Base-by-base conservation (phyloP, 495 filamentous ascomycete species). In the Penicillium dipodomyicola region DNA sequence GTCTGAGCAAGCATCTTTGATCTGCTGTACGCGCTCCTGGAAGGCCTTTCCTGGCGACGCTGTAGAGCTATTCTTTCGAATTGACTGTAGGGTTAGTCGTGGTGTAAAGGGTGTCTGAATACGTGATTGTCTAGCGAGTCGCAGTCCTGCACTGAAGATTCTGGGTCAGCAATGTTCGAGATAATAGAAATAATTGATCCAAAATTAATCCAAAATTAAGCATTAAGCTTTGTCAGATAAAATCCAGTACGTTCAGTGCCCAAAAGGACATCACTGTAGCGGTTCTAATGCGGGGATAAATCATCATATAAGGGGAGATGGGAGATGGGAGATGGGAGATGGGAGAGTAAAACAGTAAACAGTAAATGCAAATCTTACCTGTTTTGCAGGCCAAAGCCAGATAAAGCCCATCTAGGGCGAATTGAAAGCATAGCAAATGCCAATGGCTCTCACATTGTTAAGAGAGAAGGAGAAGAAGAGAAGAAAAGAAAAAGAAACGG, bases 211-310 rank as follows among this genome's bases (percentile, higher is more conserved):
- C 61, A 52, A 54, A 51, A 47, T 49, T 41, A 53, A 56, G 25
- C 37, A 40, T 42, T 49, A 11, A 49, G 37, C 20, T 62, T 65
- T 65, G 58, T 37, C 55, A 61, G 49, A 41, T 62, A 52, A 50
- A 59, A 54, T 72, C 71, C 70, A 48, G 58, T 72, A 54, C 61
- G 70, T 69, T 79, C 77, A 79, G 67, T 67, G 65, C 61, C 65
- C 71, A 63, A 44, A 59, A 67, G 63, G 69, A 81, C 81, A 84
- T 90, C 92, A 85, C 88, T 89, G 92, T 92, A 96, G 91, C 91
- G 92, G 91, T 96, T 96, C 92, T 85, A 77, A 64, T 73, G 70
- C 67, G 70, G 63, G 61, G 64, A 66, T 71, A 74, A 69, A 69
- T 85, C 82, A 80, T 85, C 82, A 77, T 74, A 49, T 64, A 55